Evolutionary conservation across 2,329 filamentous ascomycete genomes (phyloP).

Genomic region (Ustilaginoidea virens): DNA sequence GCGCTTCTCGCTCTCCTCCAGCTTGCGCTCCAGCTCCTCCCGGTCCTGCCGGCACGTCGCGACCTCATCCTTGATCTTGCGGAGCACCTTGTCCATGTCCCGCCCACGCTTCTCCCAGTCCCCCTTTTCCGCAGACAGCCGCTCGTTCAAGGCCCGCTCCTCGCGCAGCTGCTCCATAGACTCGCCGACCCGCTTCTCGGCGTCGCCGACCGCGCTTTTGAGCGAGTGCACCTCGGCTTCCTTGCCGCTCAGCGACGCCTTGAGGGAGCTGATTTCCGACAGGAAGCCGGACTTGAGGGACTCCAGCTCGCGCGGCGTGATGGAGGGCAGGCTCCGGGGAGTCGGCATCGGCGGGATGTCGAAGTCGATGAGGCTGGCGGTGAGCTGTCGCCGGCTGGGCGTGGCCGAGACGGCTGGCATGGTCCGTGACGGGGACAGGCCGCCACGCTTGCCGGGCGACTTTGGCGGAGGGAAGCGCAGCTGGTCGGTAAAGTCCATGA

Average conservation of each 20-base stretch:
- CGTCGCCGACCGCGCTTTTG: slow-evolving; percentile 76
- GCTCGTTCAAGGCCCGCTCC: slow-evolving; percentile 53
- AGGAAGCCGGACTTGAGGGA: slow-evolving; percentile 80
- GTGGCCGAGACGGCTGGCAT: slow-evolving; percentile 22
- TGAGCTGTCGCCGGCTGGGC: slow-evolving; percentile 26
- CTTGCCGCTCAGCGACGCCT: slow-evolving; percentile 79
- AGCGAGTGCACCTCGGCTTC: slow-evolving; percentile 82
- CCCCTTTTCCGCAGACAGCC: slow-evolving; percentile 58
- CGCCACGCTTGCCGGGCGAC: slow-evolving; percentile 29
- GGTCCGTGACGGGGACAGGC: slow-evolving; percentile 16
- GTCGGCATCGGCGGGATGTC: slow-evolving; percentile 91
- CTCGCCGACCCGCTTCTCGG: slow-evolving; percentile 81
- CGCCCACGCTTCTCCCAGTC: slow-evolving; percentile 73
- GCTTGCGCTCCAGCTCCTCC: slow-evolving; percentile 59
- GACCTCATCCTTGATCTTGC: slow-evolving; percentile 70
- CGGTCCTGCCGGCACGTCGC: slow-evolving; percentile 63
- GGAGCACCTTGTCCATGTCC: slow-evolving; percentile 72
- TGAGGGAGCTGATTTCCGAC: slow-evolving; percentile 88
- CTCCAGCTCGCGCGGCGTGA: slow-evolving; percentile 85
- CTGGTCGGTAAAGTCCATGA: slow-evolving; percentile 81
- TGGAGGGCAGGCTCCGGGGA: slow-evolving; percentile 75
- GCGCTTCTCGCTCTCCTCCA: slow-evolving; percentile 63
- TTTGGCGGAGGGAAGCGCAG: slow-evolving; percentile 27
- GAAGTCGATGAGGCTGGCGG: slow-evolving; percentile 54
- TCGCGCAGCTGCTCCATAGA: slow-evolving; percentile 73